Evolutionary conservation across 1,139 yeast species (phyloP).

Genomic region (Geotrichum phurueaensis): DNA sequence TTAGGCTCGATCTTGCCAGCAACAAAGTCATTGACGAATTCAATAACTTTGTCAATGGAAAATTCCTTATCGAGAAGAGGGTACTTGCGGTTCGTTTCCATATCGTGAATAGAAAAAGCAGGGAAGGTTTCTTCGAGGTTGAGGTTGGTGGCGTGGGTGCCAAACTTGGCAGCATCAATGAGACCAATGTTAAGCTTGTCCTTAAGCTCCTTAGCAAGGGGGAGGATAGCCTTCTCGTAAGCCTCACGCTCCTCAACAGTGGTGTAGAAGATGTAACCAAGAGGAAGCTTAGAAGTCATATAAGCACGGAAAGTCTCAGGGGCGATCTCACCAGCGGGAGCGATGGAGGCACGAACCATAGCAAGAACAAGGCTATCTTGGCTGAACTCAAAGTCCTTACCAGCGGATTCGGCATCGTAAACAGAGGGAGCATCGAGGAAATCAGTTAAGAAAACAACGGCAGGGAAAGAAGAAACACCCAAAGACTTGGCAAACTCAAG

Average conservation of each 20-base stretch:
- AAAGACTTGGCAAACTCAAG: conserved; percentile 43
- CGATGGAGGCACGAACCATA: conserved; percentile 63
- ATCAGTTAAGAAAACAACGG: conserved; percentile 45
- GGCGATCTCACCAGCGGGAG: conserved; percentile 90
- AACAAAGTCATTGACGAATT: conserved; percentile 59
- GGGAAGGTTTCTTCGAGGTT: conserved; percentile 81
- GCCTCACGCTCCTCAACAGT: conserved; percentile 59
- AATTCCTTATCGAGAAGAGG: conserved; percentile 50
- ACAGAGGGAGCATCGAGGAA: conserved; percentile 42
- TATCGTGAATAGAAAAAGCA: conserved; percentile 80
- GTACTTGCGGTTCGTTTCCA: conserved; percentile 61
- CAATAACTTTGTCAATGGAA: conserved; percentile 43
- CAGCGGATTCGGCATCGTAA: conserved; percentile 35
- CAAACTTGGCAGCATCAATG: conserved; percentile 73
- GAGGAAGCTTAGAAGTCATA: conserved; percentile 66
- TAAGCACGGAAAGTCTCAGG: conserved; percentile 75
- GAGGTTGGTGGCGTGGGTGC: conserved; percentile 83
- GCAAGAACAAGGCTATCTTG: conserved; percentile 37
- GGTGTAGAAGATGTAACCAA: conserved; percentile 83
- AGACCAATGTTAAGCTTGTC: conserved; percentile 85
- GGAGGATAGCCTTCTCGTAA: conserved; percentile 47
- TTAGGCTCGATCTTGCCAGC: conserved; percentile 65
- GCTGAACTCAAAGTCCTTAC: conserved; percentile 30
- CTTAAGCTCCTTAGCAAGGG: conserved; percentile 67
- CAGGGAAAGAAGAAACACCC: conserved; percentile 42